Evolutionary conservation across 192 early-diverging fungal genomes (phyloP), one percentile per base, ranked within the genome.

Genomic region (Rhizophagus clarus): DNA sequence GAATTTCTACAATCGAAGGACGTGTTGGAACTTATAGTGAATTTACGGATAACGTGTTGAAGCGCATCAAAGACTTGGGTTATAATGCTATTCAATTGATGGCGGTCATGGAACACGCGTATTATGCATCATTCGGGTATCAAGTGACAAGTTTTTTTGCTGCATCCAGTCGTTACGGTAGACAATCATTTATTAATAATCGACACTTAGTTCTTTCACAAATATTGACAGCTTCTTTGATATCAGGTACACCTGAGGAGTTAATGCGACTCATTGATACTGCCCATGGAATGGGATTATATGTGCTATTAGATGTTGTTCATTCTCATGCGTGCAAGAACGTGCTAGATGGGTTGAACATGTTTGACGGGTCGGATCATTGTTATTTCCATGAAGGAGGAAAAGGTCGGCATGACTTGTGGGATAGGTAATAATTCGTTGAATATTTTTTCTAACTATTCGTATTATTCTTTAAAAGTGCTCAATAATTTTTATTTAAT

Each of bases 41-140:
- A 75, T 99, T 99, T 79, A 96, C 94, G 7, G 81, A 88, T 29
- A 90, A 96, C 72, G 90, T 95, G 22, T 88, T 99, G 47, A 95
- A 94, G 45, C 90, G 95, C 74, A 97, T 99, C 85, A 87, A 86
- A 77, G 84, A 94, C 72, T 88, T 97, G 4, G 93, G 93, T 7
- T 96, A 95, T 86, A 96, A 96, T 84, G 87, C 91, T 0, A 90
- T 96, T 76, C 93, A 96, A 84, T 81, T 96, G 70, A 95, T 95
- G 94, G 97, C 97, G 47, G 85, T 99, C 66, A 98, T 98, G 97
- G 97, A 99, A 84, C 97, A 99, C 79, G 96, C 97, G 34, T 99
- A 99, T 86, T 99, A 98, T 80, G 97, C 97, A 51, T 95, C 93
- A 11, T 99, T 99, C 80, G 97, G 97, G 3, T 99, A 99, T 84